Evolutionary conservation across 768 basidiomycete genomes (phyloP), one percentile per base, ranked within the genome.

Genomic region (Hericium coralloides): DNA sequence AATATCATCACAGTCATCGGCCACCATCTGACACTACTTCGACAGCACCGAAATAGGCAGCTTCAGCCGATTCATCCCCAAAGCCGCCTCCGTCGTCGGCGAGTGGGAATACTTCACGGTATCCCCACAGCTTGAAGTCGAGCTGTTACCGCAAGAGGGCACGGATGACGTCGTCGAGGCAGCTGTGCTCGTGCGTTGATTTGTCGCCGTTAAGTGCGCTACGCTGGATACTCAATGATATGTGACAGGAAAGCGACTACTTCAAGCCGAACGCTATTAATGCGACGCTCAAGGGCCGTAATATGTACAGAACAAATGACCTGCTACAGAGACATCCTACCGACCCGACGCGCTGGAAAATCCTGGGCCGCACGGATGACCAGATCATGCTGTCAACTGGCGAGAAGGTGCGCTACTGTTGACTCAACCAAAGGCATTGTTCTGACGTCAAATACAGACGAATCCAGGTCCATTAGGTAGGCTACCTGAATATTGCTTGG

Each of bases 321-420:
- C 39, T 59, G 18, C 37, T 59, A 17, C 25, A 51, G 20, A 38
- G 53, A 9, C 58, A 55, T 41, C 58, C 58, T 4, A 17, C 18
- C 2, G 47, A 48, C 15, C 43, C 23, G 38, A 20, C 45, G 14
- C 47, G 17, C 49, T 55, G 23, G 43, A 70, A 62, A 53, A 62
- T 80, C 38, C 58, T 54, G 38, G 76, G 75, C 8, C 60, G 75
- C 9, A 60, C 59, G 15, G 76, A 79, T 55, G 77, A 79, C 53
- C 76, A 76, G 56, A 75, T 78, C 54, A 70, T 76, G 62, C 70
- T 74, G 36, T 70, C 68, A 2, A 76, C 67, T 17, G 75, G 75
- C 10, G 74, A 76, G 61, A 74, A 75, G 68, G 74, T 72, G 23
- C 20, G 58, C 26, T 38, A 53, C 23, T 22, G 3, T 5, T 3